Evolutionary conservation across 1,284 basidiomycete genomes (phyloP).

Genomic region (Cutaneotrichosporon mucoides): DNA sequence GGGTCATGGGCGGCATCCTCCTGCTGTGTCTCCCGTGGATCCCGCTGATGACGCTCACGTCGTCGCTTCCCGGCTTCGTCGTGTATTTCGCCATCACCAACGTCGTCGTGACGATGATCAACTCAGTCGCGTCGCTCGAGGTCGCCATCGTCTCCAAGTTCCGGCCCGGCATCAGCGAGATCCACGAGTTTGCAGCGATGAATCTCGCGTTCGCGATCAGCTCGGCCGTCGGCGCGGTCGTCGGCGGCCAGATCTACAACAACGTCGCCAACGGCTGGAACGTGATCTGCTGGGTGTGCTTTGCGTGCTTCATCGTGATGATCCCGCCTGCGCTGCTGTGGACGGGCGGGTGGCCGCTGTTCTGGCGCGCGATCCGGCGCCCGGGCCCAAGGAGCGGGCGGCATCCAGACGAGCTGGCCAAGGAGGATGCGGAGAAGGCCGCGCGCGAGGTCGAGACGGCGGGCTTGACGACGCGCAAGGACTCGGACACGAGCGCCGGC

Average conservation of each 20-base stretch:
- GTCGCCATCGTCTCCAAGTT: constrained; percentile 15
- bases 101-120: constrained; percentile 14
- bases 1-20: constrained; percentile 56
- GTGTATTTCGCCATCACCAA: constrained; percentile 57
- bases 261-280: constrained; percentile 34
- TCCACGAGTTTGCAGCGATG: constrained; percentile 44
- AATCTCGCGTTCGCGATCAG: constrained; percentile 42
- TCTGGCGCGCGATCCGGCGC: constrained; percentile 1
- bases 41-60: constrained; percentile 57
- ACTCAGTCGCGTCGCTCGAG: constrained; percentile 15
- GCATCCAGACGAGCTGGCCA: background rate
- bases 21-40: constrained; percentile 64
- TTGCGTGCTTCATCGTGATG: constrained; percentile 12
- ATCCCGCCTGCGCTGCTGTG: constrained; percentile 11
- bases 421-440: background rate
- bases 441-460: background rate
- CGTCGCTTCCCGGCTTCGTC: constrained; percentile 60
- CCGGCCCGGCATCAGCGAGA: constrained; percentile 35
- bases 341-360: constrained; percentile 13
- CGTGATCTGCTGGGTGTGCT: constrained; percentile 34
- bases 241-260: constrained; percentile 45
- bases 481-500: no score
- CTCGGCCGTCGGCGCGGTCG: constrained; percentile 35
- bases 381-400: background rate
- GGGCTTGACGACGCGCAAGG: no score